Percentiles rank a stretch among this genome's conserved stretches.
These are phyloP conservation scores for Malania oleifera DNA, from an alignment of 164 flowering plant species.

Conservation along the genomic window DNA sequence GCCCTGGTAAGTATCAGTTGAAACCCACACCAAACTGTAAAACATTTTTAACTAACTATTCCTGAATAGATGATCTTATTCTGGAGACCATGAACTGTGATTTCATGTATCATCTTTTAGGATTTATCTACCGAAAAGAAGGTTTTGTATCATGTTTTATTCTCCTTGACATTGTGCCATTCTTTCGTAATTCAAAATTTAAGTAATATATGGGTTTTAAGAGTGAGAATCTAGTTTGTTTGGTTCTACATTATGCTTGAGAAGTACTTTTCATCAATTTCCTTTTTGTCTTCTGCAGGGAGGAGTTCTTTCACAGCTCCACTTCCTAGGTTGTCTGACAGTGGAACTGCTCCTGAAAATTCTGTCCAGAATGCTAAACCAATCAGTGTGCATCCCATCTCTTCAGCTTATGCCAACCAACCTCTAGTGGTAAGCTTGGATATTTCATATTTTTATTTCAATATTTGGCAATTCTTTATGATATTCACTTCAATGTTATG, in stretches of 20 bases:
- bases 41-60: not conserved
- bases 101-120: too few species aligned
- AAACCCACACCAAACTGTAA: not conserved
- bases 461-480: too few species aligned
- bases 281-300: conserved; percentile 36
- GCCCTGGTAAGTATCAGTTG: conserved; percentile 41
- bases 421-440: conserved; percentile 28
- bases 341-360: conserved; percentile 29
- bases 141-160: too few species aligned
- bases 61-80: not conserved
- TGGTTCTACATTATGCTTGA: not conserved
- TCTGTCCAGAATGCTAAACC: conserved; percentile 24
- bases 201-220: not conserved
- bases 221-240: not conserved
- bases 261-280: conserved; percentile 3
- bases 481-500: too few species aligned
- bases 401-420: conserved; percentile 25
- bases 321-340: conserved; percentile 33
- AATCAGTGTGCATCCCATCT: conserved; percentile 42
- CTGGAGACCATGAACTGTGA: too few species aligned
- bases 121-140: too few species aligned
- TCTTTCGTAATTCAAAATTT: too few species aligned
- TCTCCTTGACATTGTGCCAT: too few species aligned
- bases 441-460: not conserved
- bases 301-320: conserved; percentile 38